Base-by-base conservation (phyloP, 768 basidiomycete genomes). In the Fibroporia radiculosa region DNA sequence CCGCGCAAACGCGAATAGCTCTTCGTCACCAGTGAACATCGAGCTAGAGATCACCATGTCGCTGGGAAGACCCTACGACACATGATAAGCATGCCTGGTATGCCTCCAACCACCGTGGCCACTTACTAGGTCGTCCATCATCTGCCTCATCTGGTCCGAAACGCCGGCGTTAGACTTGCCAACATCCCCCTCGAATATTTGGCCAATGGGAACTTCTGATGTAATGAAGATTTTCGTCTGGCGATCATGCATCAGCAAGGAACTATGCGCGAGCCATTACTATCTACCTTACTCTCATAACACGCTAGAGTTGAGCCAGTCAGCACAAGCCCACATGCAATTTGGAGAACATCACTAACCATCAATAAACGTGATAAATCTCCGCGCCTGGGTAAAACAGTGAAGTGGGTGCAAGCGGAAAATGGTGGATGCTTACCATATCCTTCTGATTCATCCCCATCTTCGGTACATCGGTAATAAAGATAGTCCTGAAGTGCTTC, bases 291-390 rank as follows among this genome's bases (percentile, higher is more conserved):
- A 70, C 81, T 92, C 61, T 95, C 92, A 56, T 95, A 95, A 58
- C 91, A 93, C 19, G 92, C 89, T 46, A 31, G 4, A 10, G 23
- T 12, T 25, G 6, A 16, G 18, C 19, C 4, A 44, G 18, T n/a
- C 7, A 24, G 26, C 27, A 10, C 18, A 7, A 42, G 25, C 25
- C 20, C 6, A 20, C 24, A 23, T 35, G 10, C 29, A 31, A 35
- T 34, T 40, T 27, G 40, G 24, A 29, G 26, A 51, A 39, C 10
- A 44, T 38, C 41, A 72, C 76, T 49, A 42, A 78, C 86, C 86
- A 69, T 99, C 96, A 55, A 99, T 84, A 61, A 98, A 97, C 1
- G 93, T 93, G 59, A 99, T 99, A 61, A 99, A 98, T 50, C 96
- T 70, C 54, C 96, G 74, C 16, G 93, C 93, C 87, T 89, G 52